Conservation (phyloP, 768 basidiomycete genomes). For the Serpula lacrymans region DNA sequence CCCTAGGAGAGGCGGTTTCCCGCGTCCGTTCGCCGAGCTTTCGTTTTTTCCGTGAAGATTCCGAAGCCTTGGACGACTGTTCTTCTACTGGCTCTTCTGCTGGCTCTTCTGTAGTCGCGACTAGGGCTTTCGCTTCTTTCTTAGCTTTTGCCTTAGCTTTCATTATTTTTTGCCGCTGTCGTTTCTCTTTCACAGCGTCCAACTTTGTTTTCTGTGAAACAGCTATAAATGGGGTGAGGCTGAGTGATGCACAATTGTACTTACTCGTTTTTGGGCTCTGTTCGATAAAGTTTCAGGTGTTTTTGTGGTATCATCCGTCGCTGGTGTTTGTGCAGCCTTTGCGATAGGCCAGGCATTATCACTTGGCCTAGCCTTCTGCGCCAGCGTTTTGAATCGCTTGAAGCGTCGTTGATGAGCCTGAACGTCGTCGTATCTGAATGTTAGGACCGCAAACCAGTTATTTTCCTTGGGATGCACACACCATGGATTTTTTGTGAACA, state of each 20-base stretch:
- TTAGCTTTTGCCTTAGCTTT: slow-evolving; percentile 41
- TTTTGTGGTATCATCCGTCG: slow-evolving; percentile 9
- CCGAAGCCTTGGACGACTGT: slow-evolving; percentile 3
- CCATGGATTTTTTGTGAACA: slow-evolving; percentile 60
- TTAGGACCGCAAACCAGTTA: too few relatives aligned
- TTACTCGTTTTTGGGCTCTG: slow-evolving; percentile 60
- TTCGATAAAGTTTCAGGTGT: slow-evolving; percentile 41
- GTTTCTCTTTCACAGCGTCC: slow-evolving; percentile 41
- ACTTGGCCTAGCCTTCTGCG: slow-evolving; percentile 36
- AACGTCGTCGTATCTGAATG: background rate
- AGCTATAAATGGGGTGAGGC: background rate
- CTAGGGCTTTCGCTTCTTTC: slow-evolving; percentile 10
- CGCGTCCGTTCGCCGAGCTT: slow-evolving; percentile 3
- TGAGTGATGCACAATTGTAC: slow-evolving; percentile 8
- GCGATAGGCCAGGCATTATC: slow-evolving; percentile 48
- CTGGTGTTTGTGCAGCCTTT: slow-evolving; percentile 7
- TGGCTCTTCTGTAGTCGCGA: slow-evolving; percentile 11
- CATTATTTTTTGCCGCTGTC: slow-evolving; percentile 44
- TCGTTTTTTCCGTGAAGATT: slow-evolving; percentile 3
- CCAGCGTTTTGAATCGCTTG: slow-evolving; percentile 44
- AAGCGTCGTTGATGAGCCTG: slow-evolving; percentile 67
- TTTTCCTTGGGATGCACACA: slow-evolving; percentile 35
- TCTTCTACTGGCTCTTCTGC: slow-evolving; percentile 1
- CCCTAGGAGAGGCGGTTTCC: slow-evolving; percentile 9
- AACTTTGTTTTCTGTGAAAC: slow-evolving; percentile 44